Evolutionary conservation across 73 alveolate genomes (phyloP).

Genomic region (Uronychia setigera): DNA sequence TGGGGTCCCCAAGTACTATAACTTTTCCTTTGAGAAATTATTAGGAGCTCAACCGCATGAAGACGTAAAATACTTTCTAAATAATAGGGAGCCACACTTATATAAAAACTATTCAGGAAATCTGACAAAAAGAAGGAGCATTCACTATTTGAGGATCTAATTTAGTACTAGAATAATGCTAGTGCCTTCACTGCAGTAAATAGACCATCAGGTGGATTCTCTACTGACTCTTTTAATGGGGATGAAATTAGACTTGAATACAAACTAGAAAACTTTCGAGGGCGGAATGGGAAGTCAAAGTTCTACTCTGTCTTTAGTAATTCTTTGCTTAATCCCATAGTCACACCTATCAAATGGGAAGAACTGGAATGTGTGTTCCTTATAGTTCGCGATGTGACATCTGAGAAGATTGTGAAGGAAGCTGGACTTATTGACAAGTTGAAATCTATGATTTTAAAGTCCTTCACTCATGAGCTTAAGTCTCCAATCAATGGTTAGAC

Average conservation of each 20-base stretch:
- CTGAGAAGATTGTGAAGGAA: slow-evolving; percentile 35
- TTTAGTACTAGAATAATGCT: too few relatives aligned
- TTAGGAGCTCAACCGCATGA: too few relatives aligned
- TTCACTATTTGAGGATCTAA: too few relatives aligned
- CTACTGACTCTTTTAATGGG: too few relatives aligned
- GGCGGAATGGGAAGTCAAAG: background rate
- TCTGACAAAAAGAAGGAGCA: too few relatives aligned
- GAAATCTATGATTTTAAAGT: slow-evolving; percentile 28
- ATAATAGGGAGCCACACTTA: too few relatives aligned
- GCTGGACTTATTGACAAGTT: slow-evolving; percentile 19
- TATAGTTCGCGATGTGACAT: slow-evolving; percentile 36
- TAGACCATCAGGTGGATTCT: too few relatives aligned
- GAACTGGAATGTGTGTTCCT: slow-evolving; percentile 21
- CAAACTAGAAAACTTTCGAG: background rate
- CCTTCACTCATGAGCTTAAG: slow-evolving; percentile 51
- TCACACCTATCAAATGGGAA: slow-evolving; percentile 24
- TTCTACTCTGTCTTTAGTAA: background rate
- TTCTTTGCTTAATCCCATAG: background rate
- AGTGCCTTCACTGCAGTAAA: too few relatives aligned
- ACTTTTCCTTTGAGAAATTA: too few relatives aligned
- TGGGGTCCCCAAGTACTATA: too few relatives aligned
- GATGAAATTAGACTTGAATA: background rate
- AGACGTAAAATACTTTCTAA: too few relatives aligned
- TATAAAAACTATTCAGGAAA: too few relatives aligned
- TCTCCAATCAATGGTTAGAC: slow-evolving; percentile 33